Base-by-base conservation (phyloP, 139 green algal species). In the Edaphochlamys debaryana region DNA sequence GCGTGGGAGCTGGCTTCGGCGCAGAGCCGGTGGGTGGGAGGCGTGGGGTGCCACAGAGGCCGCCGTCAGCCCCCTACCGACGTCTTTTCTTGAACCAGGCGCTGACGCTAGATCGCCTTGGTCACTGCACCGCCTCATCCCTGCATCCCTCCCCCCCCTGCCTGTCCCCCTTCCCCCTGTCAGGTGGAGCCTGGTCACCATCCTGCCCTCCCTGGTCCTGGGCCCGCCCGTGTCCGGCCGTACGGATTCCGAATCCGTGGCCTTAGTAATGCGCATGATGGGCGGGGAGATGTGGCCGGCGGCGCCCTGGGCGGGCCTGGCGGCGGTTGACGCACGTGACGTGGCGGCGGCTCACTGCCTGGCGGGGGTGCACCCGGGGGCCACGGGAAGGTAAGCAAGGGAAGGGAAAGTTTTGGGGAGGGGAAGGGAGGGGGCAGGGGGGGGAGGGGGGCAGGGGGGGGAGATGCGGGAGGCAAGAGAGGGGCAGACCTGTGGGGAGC, bases 291-390 rank as follows among this genome's bases (percentile, higher is more conserved):
- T 90, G 20, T 87, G 38, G 41, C 86, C 85, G 4, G 87, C 72
- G 63, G 60, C 71, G 15, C 85, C 85, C 0, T 37, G 50, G 7
- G 73, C 85, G 8, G 89, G 87, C 5, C n/a, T 78, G 4, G 80
- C 45, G 45, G 11, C 13, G 0, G 85, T 92, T 25, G 91, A 94
- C 62, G 80, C 93, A 25, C 83, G 89, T 25, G 90, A 93, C 79
- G 87, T 92, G 30, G 91, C 91, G 3, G 79, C 86, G 0, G 91
- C 91, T 1, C 91, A 94, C 80, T 88, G 78, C 69, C 69, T 92
- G 62, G 91, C 91, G 20, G 58, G 58, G 20, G 56, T 86, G 11
- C 67, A 58, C 4, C 81, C 81, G 0, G 6, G 9, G 37, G 86
- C 86, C 0, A 45, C n/a, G 9, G 86, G 86, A n/a, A 83, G 76